Conservation (phyloP, 2,329 filamentous ascomycete species). For the Pezicula neosporulosa region DNA sequence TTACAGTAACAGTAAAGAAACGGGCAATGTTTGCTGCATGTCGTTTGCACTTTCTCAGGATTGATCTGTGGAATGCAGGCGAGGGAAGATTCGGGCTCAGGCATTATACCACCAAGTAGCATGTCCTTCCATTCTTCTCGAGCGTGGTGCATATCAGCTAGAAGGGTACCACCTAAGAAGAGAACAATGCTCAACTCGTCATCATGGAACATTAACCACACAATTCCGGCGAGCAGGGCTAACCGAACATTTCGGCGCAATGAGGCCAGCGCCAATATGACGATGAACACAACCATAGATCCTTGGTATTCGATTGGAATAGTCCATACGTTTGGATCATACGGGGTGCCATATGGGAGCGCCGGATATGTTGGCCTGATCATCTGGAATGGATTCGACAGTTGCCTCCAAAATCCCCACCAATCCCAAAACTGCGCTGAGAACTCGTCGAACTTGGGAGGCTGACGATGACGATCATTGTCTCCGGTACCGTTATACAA, state of each 20-base stretch:
- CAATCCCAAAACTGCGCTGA: neutral
- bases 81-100: neutral
- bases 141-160: neutral
- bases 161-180: neutral
- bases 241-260: neutral
- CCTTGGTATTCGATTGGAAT: constrained; percentile 3
- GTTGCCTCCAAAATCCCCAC: neutral
- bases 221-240: neutral
- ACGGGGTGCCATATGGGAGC: neutral
- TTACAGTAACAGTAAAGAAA: neutral
- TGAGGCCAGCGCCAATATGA: neutral
- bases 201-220: neutral
- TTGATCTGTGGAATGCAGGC: neutral
- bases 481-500: neutral
- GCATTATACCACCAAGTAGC: neutral
- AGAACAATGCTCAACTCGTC: neutral
- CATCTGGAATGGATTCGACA: neutral
- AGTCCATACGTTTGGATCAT: constrained; percentile 2
- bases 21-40: neutral
- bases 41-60: neutral
- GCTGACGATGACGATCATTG: constrained; percentile 25
- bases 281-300: constrained; percentile 3
- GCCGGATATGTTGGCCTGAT: neutral
- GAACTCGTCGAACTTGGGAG: neutral
- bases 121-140: neutral